Evolutionary conservation across 1,284 basidiomycete genomes (phyloP), one percentile per base, ranked within the genome.

Genomic region (Cryptococcus neoformans): DNA sequence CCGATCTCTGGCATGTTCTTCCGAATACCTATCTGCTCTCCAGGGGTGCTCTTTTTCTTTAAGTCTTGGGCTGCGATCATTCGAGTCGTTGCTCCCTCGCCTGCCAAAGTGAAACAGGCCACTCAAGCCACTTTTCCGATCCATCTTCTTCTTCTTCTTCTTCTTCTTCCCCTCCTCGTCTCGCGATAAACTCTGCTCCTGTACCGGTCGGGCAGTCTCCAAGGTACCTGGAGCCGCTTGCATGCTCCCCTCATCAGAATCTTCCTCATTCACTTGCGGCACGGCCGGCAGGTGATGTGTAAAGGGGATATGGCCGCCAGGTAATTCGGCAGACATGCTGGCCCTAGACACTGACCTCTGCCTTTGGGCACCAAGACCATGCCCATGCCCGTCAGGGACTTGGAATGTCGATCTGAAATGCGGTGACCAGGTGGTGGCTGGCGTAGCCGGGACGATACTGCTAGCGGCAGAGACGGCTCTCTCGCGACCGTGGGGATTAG

Each of bases 301-400:
- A 53, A 71, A 73, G 4, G 70, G 67, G 10, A 72, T 53, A 62
- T 73, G 70, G 12, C 68, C 72, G 8, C 62, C 64, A 16, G 66
- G 63, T 16, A 51, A 53, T 16, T 64, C 64, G 7, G 49, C 37
- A 6, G 51, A n/a, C 34, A 59, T 37, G 6, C 58, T 54, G 3
- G 49, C 53, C 42, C 44, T 54, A 3, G 60, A 63, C 55, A 59
- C 40, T 57, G 51, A 35, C 47, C 21, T 37, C 50, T 45, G 48
- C 8, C 41, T 54, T 48, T 16, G 35, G 21, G 21, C 21, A 21
- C 21, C 21, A 21, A 21, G 21, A 10, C 39, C 47, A 35, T 5
- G 7, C 16, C 16, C 11, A 49, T 44, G 45, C 36, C 39, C n/a
- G 16, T 52, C 51, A 17, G 51, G 42, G n/a, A 17, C 21, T 37